Base-by-base conservation (phyloP, 257 asterid species). In the Scutellaria minor region DNA sequence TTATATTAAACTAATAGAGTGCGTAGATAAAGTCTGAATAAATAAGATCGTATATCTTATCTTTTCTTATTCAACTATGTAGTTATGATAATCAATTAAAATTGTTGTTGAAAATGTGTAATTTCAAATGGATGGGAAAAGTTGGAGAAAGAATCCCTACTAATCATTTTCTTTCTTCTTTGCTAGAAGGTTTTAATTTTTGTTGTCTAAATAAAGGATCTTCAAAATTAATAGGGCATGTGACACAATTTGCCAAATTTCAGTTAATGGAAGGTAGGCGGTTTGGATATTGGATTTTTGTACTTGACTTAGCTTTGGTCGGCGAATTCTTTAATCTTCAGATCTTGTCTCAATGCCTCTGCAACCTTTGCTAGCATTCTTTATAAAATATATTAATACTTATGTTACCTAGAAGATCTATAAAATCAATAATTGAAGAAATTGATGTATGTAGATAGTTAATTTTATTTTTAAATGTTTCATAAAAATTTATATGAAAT, bases 241-340 rank as follows among this genome's bases (percentile, higher is more conserved):
- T 44, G 44, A 20, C 54, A 27, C 31, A 51, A 40, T 37, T 22
- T 51, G 71, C 8, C 8, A 44, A 9, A 24, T 61, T 63, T 61
- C 58, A 45, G 82, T 78, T 66, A 22, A 37, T 65, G 57, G 61
- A 58, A 71, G 66, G 69, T 68, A 18, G 68, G 53, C 58, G 52
- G 77, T 77, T 77, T 55, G 69, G 81, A 65, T 70, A 12, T 64
- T 68, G 48, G 53, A 63, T 35, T 70, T 31, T 40, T 35, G 13
- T 39, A 51, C 37, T 67, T 60, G 67, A 52, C 72, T 78, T 73
- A 5, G 22, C 45, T 44, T 35, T 73, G 76, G 76, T 78, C 76
- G 82, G 79, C 76, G 51, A 39, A 54, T 73, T 73, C 58, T 78
- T 78, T 73, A 78, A 31, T 77, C 39, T 13, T 27, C 0, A 14